Base-by-base conservation (phyloP, 1,284 basidiomycete species). In the Ustilago lituana region DNA sequence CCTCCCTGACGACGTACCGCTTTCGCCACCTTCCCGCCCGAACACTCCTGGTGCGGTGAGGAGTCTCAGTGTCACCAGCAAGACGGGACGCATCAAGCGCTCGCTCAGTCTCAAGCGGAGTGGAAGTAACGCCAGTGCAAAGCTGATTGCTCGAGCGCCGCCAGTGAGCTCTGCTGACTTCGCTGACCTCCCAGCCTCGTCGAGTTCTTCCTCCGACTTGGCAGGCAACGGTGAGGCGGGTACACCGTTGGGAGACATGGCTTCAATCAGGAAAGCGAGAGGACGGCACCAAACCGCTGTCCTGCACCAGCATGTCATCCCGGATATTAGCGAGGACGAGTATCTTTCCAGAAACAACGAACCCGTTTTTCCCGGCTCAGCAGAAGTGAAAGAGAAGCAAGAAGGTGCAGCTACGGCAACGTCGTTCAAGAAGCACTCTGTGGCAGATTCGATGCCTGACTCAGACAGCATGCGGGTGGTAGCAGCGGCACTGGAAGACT, bases 121-220 rank as follows among this genome's bases (percentile, higher is more conserved):
- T 24, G 49, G 43, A 1, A 66, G 61, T 36, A 54, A 24, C 3
- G 66, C 61, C 0, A 57, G 59, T 35, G 44, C 59, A 9, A 65
- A 54, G 9, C 62, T 73, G 8, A 59, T 59, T 9, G 50, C 59
- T 6, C 57, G 70, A n/a, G 70, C 70, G 14, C 66, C 70, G 12
- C 70, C 70, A 6, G 70, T 73, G 6, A 69, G 66, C 54, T 73
- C 70, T 3, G 61, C 53, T 14, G 67, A 73, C 36, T 66, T 69
- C 48, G 50, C 68, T 17, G 59, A 69, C 19, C 23, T 50, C 29
- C 64, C 64, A 4, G 52, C 35, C 5, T 57, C 50, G 14, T 64
- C 59, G 5, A 63, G 54, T 43, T 56, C 50, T 14, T 44, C 41
- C 3, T 66, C 63, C 0, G 57, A 58, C 15, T 14, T 66, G 3